phyloP scores from a whole-genome alignment of 495 filamentous ascomycete genomes.

The Barbatosphaeria neglecta region DNA sequence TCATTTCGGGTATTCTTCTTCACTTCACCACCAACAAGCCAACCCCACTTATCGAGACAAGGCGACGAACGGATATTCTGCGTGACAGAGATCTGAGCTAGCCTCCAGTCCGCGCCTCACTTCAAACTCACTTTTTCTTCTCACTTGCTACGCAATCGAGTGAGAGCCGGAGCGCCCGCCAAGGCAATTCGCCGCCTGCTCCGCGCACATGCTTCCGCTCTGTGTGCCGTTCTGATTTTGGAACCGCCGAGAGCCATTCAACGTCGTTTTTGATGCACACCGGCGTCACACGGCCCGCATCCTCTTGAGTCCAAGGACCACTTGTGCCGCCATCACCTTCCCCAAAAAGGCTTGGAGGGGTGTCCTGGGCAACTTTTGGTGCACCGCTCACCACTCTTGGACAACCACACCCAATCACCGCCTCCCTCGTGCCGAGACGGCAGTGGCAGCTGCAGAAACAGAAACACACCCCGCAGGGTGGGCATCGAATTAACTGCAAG shows the following conservation, averaged over 20 bases:
- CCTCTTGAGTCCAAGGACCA: not conserved
- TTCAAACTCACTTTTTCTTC: not conserved
- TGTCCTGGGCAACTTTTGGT: not conserved
- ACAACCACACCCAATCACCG: not conserved
- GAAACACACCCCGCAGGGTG: not conserved
- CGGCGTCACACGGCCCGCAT: not conserved
- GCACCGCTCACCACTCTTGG: not conserved
- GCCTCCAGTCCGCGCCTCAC: not conserved
- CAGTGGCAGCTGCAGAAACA: not conserved
- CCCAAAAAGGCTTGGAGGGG: not conserved
- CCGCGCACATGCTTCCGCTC: not conserved
- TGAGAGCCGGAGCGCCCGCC: not conserved
- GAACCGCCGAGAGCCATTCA: no score
- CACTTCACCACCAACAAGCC: not conserved
- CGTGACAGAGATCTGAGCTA: not conserved
- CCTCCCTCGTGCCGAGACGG: not conserved
- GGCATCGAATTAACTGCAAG: not conserved
- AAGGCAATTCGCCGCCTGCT: not conserved
- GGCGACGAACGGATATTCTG: not conserved
- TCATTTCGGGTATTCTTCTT: no score
- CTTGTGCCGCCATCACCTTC: slow-evolving; percentile 1
- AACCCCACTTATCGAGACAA: not conserved
- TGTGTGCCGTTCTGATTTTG: no score
- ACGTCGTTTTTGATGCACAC: not conserved
- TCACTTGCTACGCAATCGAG: no score